Percentiles rank a stretch among this genome's conserved stretches.
phyloP scores from a whole-genome alignment of 1,284 basidiomycete species.

The Trametes sp. region DNA sequence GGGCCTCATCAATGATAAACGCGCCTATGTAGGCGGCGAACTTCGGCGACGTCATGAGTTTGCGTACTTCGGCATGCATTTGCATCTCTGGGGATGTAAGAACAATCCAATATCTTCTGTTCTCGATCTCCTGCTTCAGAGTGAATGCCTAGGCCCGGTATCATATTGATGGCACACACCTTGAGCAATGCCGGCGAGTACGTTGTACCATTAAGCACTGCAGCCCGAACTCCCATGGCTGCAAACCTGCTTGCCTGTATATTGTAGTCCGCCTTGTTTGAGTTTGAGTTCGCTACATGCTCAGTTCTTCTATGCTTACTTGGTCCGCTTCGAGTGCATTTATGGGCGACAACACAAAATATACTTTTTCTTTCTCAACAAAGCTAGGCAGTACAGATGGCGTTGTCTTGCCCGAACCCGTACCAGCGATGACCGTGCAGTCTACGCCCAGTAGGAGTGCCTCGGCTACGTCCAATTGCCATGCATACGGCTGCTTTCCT shows the following conservation, averaged over 20 bases:
- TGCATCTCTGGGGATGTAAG: slow-evolving; percentile 7
- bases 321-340: slow-evolving; percentile 17
- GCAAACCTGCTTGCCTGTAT: slow-evolving; percentile 29
- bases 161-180: too few species aligned
- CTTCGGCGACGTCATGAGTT: neutral
- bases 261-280: slow-evolving; percentile 30
- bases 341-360: slow-evolving; percentile 5
- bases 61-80: neutral
- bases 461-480: slow-evolving; percentile 47
- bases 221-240: too few species aligned
- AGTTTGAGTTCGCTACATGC: slow-evolving; percentile 35
- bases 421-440: slow-evolving; percentile 43
- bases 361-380: slow-evolving; percentile 23
- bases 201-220: too few species aligned
- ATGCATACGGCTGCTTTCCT: slow-evolving; percentile 28
- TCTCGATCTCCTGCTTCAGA: too few species aligned
- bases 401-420: slow-evolving; percentile 46
- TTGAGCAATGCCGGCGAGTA: too few species aligned
- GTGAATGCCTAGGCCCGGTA: too few species aligned
- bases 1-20: slow-evolving; percentile 25
- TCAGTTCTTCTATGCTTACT: too few species aligned
- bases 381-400: slow-evolving; percentile 45
- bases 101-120: too few species aligned
- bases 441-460: slow-evolving; percentile 44
- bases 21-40: neutral